Evolutionary conservation across 306 rosid species (phyloP), one percentile per base, ranked within the genome.

Genomic region (Quercus variabilis): DNA sequence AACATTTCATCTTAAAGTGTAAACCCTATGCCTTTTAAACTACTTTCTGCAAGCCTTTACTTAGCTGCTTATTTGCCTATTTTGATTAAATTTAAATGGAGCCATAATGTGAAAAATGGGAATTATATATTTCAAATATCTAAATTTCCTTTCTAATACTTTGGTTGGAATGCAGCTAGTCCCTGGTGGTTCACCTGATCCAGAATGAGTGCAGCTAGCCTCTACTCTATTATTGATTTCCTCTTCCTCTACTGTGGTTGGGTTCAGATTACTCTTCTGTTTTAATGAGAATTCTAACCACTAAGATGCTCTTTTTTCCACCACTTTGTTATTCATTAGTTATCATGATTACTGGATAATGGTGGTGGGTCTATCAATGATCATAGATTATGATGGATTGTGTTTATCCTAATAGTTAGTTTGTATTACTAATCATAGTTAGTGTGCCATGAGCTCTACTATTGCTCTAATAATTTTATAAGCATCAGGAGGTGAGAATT

Each of bases 141-240:
- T 72, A 60, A 73, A 63, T 19, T 11, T 2, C 58, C 17, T 12
- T 56, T 56, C 60, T 59, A 35, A 74, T 71, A 43, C 20, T 19
- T 60, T 58, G 51, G 33, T 43, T 46, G 3, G 78, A 81, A 81
- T 87, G 92, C 91, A 92, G 97, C 80, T 90, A 87, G 97, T 92
- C 25, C 97, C 95, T 2, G 97, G 97, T 41, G 93, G 95, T 75
- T 90, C 97, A 43, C 97, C 95, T 69, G 97, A 92, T 73, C 82
- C 90, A 30, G 97, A 92, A 79, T 89, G 86, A 67, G 70, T 14
- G 69, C 65, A 3, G 33, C 15, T 25, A 51, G 78, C 26, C 33
- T 80, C 63, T 65, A n/a, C 76, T 57, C 43, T 78, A 73, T 63
- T 60, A 55, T 63, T 33, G 64, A 73, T 56, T 63, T 74, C 51